A percentile compares a stretch with the other conserved stretches of the same genome.
phyloP scores from a whole-genome alignment of 768 basidiomycete genomes.

The Ramaria sp. region DNA sequence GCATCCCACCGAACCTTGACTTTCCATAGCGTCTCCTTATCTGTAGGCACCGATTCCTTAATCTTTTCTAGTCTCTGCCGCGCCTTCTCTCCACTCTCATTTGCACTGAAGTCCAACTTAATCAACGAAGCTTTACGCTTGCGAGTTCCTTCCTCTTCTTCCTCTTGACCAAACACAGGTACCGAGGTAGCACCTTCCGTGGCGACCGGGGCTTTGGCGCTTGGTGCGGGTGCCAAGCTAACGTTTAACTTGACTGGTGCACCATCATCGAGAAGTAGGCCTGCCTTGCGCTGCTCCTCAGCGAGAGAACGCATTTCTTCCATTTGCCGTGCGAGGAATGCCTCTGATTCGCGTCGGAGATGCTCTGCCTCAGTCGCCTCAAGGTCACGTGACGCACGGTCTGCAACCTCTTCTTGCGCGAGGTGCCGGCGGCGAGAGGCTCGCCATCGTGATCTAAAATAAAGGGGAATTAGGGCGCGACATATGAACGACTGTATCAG shows the following conservation, averaged over 20 bases:
- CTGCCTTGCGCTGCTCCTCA: conserved; percentile 84
- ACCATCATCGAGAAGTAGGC: conserved; percentile 83
- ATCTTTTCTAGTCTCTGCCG: conserved; percentile 76
- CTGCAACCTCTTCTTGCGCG: conserved; percentile 70
- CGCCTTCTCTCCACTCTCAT: conserved; percentile 68
- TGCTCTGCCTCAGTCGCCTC: conserved; percentile 85
- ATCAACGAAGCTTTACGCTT: conserved; percentile 82
- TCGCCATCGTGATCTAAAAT: conserved; percentile 73
- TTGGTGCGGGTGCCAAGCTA: conserved; percentile 42
- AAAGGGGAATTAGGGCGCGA: conserved; percentile 7
- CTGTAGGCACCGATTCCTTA: conserved; percentile 58
- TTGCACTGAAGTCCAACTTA: conserved; percentile 81
- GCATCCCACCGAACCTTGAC: conserved; percentile 89
- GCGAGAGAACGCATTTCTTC: conserved; percentile 90
- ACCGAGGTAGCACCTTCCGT: conserved; percentile 36
- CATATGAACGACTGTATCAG: neutral
- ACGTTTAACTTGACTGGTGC: conserved; percentile 84
- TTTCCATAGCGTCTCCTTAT: conserved; percentile 73
- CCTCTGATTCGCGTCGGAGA: conserved; percentile 82
- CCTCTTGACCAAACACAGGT: conserved; percentile 67
- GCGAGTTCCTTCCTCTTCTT: conserved; percentile 68
- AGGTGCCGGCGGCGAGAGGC: conserved; percentile 60
- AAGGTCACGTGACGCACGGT: conserved; percentile 68
- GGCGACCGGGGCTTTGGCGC: conserved; percentile 28
- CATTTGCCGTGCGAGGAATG: conserved; percentile 89